Conservation (phyloP, 805 yeast genomes). For the Kuraishia piskuri region DNA sequence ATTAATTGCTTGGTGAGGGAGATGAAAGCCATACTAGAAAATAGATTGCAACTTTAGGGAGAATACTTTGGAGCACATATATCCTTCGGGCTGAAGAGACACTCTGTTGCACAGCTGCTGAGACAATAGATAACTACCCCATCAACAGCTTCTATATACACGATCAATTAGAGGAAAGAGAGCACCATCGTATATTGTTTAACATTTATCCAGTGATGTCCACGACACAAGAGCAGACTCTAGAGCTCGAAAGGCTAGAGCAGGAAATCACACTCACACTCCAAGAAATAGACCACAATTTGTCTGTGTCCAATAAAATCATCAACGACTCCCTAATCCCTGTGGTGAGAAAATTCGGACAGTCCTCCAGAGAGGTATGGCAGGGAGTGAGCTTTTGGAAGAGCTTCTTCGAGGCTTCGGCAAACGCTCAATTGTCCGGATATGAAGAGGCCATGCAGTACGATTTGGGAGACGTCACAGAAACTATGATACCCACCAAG, state of each 20-base stretch:
- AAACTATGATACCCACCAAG: background rate
- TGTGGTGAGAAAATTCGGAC: constrained; percentile 49
- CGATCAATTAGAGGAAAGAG: background rate
- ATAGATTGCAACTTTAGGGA: no score
- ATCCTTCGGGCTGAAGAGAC: no score
- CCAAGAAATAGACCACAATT: constrained; percentile 72
- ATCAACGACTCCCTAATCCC: constrained; percentile 67
- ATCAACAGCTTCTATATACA: no score
- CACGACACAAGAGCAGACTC: constrained; percentile 3
- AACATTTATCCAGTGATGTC: background rate
- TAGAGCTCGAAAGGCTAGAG: constrained; percentile 57
- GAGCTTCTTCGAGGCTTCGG: constrained; percentile 67
- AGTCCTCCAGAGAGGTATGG: constrained; percentile 54
- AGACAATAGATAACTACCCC: background rate
- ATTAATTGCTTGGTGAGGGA: background rate
- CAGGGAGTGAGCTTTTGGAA: constrained; percentile 67
- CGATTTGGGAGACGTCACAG: background rate
- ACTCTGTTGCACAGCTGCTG: no score
- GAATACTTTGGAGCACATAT: no score
- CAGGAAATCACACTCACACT: constrained; percentile 70
- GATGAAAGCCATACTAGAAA: background rate
- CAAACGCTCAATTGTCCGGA: constrained; percentile 29
- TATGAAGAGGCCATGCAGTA: constrained; percentile 4
- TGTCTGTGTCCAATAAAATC: constrained; percentile 57
- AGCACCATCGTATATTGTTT: background rate